Evolutionary conservation across 1,139 yeast genomes (phyloP), one percentile per base, ranked within the genome.

Genomic region (Yamadazyma mexicana): DNA sequence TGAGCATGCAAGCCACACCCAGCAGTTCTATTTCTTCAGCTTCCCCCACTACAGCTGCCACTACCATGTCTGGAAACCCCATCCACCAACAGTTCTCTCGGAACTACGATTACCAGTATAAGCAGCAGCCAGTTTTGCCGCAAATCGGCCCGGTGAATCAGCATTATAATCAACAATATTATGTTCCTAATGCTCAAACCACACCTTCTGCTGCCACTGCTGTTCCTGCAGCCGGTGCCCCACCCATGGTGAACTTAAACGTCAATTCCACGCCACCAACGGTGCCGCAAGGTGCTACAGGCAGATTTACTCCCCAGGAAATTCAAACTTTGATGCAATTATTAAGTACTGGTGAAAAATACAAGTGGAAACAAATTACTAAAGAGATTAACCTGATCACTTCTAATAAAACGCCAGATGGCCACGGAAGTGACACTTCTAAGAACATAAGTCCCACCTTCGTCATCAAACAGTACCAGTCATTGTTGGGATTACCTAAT

Each of bases 291-390:
- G 27, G n/a, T 11, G n/a, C 8, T 6, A 27, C 40, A 30, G 39
- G 58, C 24, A 67, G 64, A 47, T 68, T 70, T 45, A 46, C 62
- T 4, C 58, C 62, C 12, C 70, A 64, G 38, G 75, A 70, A 43
- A 56, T 69, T 30, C 70, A 62, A 44, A 59, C 69, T 25, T 58
- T 70, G 42, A 62, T 62, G 41, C 75, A 67, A 47, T 56, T 70
- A 33, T 55, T 70, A 37, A 57, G 59, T 17, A 62, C 70, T 1
- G 75, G 75, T 5, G 76, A 70, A 43, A 70, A 70, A 45, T 64
- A 66, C 52, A 70, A 70, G 49, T 70, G 76, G 76, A 70, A 70
- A 49, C 73, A 67, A 48, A 66, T 70, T 45, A 70, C 76, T 33
- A 69, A 66, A 48, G 74, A 69, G 41, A 67, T 70, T 38, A 70